phyloP scores from a whole-genome alignment of 2,329 filamentous ascomycete genomes.

The Fusarium sororula region DNA sequence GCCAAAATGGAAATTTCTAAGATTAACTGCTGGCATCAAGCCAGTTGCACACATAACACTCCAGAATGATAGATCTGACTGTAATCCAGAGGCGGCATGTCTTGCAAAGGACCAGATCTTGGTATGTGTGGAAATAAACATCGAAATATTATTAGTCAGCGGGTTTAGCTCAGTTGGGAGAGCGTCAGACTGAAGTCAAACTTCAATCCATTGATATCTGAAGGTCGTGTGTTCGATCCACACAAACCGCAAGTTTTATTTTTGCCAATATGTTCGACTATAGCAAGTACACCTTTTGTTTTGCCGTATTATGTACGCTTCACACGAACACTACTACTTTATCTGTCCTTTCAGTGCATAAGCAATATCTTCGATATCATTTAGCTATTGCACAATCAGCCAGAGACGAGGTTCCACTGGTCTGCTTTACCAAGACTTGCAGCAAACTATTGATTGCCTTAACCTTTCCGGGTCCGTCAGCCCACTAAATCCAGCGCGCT shows the following conservation, averaged over 20 bases:
- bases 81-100: too few species aligned
- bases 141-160: neutral
- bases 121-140: too few species aligned
- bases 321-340: rapidly evolving
- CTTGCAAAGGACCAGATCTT: too few species aligned
- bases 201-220: neutral
- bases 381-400: neutral
- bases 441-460: neutral
- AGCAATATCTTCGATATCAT: neutral
- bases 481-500: neutral
- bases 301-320: neutral
- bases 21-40: too few species aligned
- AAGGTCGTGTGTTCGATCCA: neutral
- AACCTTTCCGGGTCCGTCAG: neutral
- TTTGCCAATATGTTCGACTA: neutral
- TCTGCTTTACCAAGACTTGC: neutral
- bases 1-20: too few species aligned
- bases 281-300: neutral
- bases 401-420: neutral
- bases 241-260: neutral
- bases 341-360: neutral
- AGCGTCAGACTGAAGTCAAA: conserved; percentile 8
- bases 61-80: too few species aligned
- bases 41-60: too few species aligned
- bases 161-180: conserved; percentile 22